Evolutionary conservation across 257 asterid genomes (phyloP), one percentile per base, ranked within the genome.

Genomic region (Rhazya stricta): DNA sequence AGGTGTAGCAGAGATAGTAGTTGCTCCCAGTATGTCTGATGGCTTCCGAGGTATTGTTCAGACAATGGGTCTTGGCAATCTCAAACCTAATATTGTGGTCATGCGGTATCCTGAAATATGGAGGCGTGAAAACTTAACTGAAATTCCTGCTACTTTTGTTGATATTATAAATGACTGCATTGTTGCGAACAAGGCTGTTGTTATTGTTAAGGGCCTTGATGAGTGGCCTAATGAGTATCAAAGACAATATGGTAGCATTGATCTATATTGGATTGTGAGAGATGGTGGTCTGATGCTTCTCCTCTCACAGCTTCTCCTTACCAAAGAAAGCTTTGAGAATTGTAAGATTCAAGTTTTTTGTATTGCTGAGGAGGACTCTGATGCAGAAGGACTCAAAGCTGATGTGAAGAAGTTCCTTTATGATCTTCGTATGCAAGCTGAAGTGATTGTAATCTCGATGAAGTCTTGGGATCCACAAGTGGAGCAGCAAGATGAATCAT

Each of bases 211-310:
- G 83, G 99, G 99, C 60, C 92, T 94, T 0, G 99, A 94, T 25
- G 99, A 94, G 84, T 94, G 99, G 99, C 99, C 99, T 1, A 94
- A 94, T 21, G 99, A 89, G 87, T 94, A 92, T 58, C 99, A 94
- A 79, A 76, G 97, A 74, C 98, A 94, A 76, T 94, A 89, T 8
- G 99, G 99, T 37, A 94, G 96, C 36, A 94, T 94, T 1, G 99
- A 94, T 79, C 81, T 94, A 79, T 94, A 94, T 73, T 94, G 99
- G 99, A 94, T 94, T 13, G 99, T 94, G 69, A 85, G 95, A 81
- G 99, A 94, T 29, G 99, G 99, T 11, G 99, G 99, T 37, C 92
- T 94, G 34, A 94, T 94, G 99, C 96, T 94, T 41, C 97, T 94
- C 29, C 92, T 94, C 48, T 94, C 99, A 9, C 99, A 94, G 87